Evolutionary conservation across 257 asterid species (phyloP), one percentile per base, ranked within the genome.

Genomic region (Galeopsis tetrahit): DNA sequence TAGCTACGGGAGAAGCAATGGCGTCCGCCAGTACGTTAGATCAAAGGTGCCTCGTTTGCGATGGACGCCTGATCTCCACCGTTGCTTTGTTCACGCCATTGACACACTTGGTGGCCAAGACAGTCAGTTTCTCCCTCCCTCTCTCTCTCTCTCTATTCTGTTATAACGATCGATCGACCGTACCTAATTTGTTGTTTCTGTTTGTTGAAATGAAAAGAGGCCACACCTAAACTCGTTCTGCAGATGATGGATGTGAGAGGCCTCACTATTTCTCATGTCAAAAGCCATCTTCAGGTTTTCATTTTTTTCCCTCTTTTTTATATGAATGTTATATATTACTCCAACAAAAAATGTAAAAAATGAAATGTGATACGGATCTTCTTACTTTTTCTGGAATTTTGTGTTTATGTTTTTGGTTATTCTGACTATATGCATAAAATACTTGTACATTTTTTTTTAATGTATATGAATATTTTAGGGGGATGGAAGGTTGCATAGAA

Each of bases 31-130:
- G 66, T 93, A 93, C 46, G 63, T 90, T 46, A 79, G 98, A 75
- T 88, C 96, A 34, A 88, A 88, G 73, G 89, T 86, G 1, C 98
- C 96, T 0, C 87, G 96, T 35, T 56, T 90, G 48, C 75, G 93
- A 78, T 93, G 98, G 98, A 92, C 97, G 35, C 95, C 97, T 67
- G 90, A 88, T 66, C 98, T 92, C 66, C 98, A 92, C 78, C 90
- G 75, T 70, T 87, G 93, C 71, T 92, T 92, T 40, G 77, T 93
- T 67, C 85, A 87, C 35, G 95, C 96, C 60, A 82, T 93, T 60
- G 60, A 93, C 15, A 80, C 76, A 0, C 95, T 90, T 35, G 97
- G 97, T 1, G 98, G 97, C 61, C 93, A 88, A 63, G 75, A 88
- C 32, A 88, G 98, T 89, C 77, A 5, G 73, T 63, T 2, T 36